Base-by-base conservation (phyloP, 208 protist species). In the Leishmania amazonensis region DNA sequence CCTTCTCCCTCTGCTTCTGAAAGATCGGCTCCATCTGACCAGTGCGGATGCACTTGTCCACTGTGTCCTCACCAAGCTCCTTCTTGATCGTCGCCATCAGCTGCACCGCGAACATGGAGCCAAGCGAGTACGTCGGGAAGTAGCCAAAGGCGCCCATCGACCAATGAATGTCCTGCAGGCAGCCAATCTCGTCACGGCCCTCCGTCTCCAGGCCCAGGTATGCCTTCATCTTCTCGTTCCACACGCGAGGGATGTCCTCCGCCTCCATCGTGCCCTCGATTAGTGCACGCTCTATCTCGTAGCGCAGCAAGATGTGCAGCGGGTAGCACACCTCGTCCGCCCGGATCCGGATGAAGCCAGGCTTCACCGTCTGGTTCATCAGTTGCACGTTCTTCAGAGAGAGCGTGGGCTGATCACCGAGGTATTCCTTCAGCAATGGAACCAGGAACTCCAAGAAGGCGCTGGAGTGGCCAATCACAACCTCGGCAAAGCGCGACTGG, bases 301-400 rank as follows among this genome's bases (percentile, higher is more conserved):
- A 98, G 42, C 97, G 89, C 68, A 98, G 76, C 51, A 98, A 89
- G 65, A 98, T 81, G 83, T 98, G 97, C 80, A 98, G 78, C 2
- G 94, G 91, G 89, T 98, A 98, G 81, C 90, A 96, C 51, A 98
- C 84, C 89, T 98, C 97, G 71, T 98, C 97, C 1, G 95, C 90
- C 60, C 88, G 45, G 31, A 98, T 90, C 60, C 97, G 94, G 75
- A 98, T 98, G 58, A 86, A 89, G 49, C 90, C 87, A 4, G 94
- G 94, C 64, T 90, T 68, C 35, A 97, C 95, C 4, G 19, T 40
- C 68, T 92, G 94, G 65, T 75, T 51, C n/a, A 89, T 13, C 28
- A 75, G 42, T 35, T 77, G 81, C 85, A 98, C 64, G 76, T 96
- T 96, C 75, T 90, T 83, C 21, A 67, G 45, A 35, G 78, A 64